These are phyloP conservation scores for Cercospora janseana DNA, from an alignment of 2,329 filamentous ascomycete genomes.

Conservation along the genomic window DNA sequence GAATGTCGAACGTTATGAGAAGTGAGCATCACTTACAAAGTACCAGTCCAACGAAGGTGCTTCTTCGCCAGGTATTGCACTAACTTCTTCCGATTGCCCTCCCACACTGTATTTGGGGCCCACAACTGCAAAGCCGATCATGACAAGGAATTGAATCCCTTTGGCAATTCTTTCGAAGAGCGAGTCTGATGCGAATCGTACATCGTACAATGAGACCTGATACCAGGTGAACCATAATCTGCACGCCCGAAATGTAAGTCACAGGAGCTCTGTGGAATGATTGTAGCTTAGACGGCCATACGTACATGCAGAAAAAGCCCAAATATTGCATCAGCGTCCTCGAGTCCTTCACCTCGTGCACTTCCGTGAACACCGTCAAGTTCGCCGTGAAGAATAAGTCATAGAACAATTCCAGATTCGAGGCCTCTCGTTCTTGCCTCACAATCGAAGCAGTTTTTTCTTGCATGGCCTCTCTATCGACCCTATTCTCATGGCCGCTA, in stretches of 20 bases:
- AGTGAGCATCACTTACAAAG: conserved; percentile 34
- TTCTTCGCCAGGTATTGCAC: conserved; percentile 41
- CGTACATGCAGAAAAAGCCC: conserved; percentile 53
- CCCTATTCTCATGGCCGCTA: not conserved
- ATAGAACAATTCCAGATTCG: conserved; percentile 58
- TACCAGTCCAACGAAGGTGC: conserved; percentile 30
- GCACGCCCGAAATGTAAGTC: not conserved
- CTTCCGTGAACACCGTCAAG: conserved; percentile 60
- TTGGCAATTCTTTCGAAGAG: conserved; percentile 62
- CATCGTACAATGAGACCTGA: conserved; percentile 62
- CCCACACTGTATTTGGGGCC: conserved; percentile 45
- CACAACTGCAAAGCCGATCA: conserved; percentile 64
- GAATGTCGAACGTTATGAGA: not conserved
- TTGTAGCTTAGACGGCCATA: not conserved
- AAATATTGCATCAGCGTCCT: conserved; percentile 46
- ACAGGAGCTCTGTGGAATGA: too few species aligned
- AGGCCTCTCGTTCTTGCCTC: conserved; percentile 48
- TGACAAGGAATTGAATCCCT: conserved; percentile 60
- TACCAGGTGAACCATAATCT: conserved; percentile 67
- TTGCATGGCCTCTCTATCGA: not conserved
- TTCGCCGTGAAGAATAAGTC: conserved; percentile 65
- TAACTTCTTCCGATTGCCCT: conserved; percentile 40
- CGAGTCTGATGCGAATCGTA: conserved; percentile 64
- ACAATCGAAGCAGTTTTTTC: not conserved
- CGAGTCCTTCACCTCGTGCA: conserved; percentile 56